Evolutionary conservation across 176 grass and related monocot genomes (phyloP), one percentile per base, ranked within the genome.

Genomic region (Rhynchospora breviuscula): DNA sequence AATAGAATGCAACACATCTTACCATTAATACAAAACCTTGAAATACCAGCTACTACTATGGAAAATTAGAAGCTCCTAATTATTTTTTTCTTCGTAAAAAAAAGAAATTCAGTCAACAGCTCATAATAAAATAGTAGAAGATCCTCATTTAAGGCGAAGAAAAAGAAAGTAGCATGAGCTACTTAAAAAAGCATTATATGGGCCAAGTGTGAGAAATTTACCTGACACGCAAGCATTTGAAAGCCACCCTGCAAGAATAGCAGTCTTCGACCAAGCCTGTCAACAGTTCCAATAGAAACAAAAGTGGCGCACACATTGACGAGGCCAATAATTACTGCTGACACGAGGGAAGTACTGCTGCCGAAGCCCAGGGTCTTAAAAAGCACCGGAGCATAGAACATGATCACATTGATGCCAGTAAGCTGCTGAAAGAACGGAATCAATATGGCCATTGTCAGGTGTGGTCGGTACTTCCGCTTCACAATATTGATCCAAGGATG

Each of bases 381-480:
- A 54, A 84, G 82, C 31, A 84, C 82, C 0, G 82, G 82, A 31
- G 82, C 66, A 59, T 84, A 84, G 11, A 84, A 61, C 82, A 84
- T 84, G 82, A 84, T 73, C 11, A 72, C 82, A 6, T 84, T 84
- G 14, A 84, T 74, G n/a, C 82, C 82, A 18, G 66, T 84, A 40
- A 84, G 47, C 26, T 84, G 82, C 29, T 84, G 82, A 35, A 84
- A 72, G 82, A 84, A 84, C 23, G 82, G 82, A 5, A 84, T 84
- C 6, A 84, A 63, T 33, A 72, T 59, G 15, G 64, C 82, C 82
- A 84, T 72, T 2, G 66, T 72, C 8, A 84, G 64, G 6, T 71
- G 65, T 6, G 82, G 82, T 15, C 82, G 25, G n/a, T 84, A 84
- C 63, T 84, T 84, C 19, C 23, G 66, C n/a, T 71, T 61, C 45